Percentiles rank a stretch among this genome's conserved stretches.
Conservation (phyloP, 2,329 filamentous ascomycete genomes). For the Fusarium subglutinans region DNA sequence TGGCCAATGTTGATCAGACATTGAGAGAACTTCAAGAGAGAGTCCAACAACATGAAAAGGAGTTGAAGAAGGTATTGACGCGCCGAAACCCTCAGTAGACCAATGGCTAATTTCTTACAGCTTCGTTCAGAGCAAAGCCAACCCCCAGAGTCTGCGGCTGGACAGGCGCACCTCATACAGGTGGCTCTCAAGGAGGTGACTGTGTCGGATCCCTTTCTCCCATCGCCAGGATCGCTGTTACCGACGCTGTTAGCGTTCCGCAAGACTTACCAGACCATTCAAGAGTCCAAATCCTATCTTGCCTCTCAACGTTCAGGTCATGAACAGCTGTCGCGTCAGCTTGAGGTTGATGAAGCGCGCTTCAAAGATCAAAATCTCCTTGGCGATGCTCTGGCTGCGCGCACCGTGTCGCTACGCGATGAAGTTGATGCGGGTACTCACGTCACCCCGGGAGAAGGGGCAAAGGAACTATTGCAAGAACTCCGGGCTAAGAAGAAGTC, state of each 20-base stretch:
- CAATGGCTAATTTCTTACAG: slow-evolving; percentile 29
- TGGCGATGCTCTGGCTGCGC: slow-evolving; percentile 61
- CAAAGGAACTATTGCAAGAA: slow-evolving; percentile 68
- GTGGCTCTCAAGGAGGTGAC: slow-evolving; percentile 72
- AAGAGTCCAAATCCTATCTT: slow-evolving; percentile 71
- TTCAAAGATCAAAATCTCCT: slow-evolving; percentile 66
- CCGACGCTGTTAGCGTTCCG: slow-evolving; percentile 77
- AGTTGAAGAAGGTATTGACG: slow-evolving; percentile 56
- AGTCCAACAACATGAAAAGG: slow-evolving; percentile 63
- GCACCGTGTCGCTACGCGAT: slow-evolving; percentile 68
- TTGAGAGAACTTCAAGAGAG: slow-evolving; percentile 71
- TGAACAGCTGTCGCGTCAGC: slow-evolving; percentile 54
- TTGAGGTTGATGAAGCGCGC: slow-evolving; percentile 61
- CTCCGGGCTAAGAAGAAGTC: slow-evolving; percentile 66
- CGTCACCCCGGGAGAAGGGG: slow-evolving; percentile 68
- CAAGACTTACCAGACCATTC: slow-evolving; percentile 70
- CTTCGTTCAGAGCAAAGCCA: slow-evolving; percentile 41
- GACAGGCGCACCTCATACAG: slow-evolving; percentile 60
- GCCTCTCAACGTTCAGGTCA: slow-evolving; percentile 54
- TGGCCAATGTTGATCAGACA: slow-evolving; percentile 70
- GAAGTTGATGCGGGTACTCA: slow-evolving; percentile 66
- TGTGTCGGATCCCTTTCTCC: slow-evolving; percentile 70
- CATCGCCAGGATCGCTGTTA: slow-evolving; percentile 72
- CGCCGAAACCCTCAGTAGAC: background rate
- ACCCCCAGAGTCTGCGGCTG: slow-evolving; percentile 42